Percentiles rank a stretch among this genome's conserved stretches.
Evolutionary conservation across 139 green algal genomes (phyloP).

Genomic region (Coelastrella sp.): DNA sequence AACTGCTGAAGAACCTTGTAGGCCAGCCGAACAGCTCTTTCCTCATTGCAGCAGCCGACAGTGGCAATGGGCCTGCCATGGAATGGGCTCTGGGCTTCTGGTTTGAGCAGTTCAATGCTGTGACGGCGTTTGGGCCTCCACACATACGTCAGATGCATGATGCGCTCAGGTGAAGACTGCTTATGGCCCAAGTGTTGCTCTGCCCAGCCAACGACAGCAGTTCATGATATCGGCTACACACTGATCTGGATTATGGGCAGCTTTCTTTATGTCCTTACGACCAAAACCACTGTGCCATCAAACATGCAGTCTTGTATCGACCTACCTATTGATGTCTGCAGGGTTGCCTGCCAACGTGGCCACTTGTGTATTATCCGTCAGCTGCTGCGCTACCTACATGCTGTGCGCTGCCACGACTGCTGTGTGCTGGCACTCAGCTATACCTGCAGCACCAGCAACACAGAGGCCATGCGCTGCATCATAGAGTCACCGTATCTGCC

Average conservation of each 20-base stretch:
- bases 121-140: background rate
- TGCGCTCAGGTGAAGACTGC: background rate
- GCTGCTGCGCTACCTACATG: constrained; percentile 38
- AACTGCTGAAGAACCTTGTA: constrained; percentile 11
- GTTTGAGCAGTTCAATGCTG: constrained; percentile 38
- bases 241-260: background rate
- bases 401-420: constrained; percentile 35
- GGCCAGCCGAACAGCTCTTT: constrained; percentile 8
- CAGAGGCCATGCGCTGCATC: background rate
- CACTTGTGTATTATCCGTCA: background rate
- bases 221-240: background rate
- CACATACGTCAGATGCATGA: constrained; percentile 40
- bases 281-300: background rate
- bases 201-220: background rate
- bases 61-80: constrained; percentile 4
- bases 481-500: constrained; percentile 21
- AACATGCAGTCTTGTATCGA: background rate
- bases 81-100: constrained; percentile 26
- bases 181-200: background rate
- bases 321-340: background rate
- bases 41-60: constrained; percentile 34
- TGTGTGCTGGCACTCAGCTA: constrained; percentile 41
- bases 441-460: constrained; percentile 28
- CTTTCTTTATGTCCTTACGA: background rate
- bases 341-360: constrained; percentile 26